Base-by-base conservation (phyloP, 805 yeast species). In the Zygotorulaspora sp. region DNA sequence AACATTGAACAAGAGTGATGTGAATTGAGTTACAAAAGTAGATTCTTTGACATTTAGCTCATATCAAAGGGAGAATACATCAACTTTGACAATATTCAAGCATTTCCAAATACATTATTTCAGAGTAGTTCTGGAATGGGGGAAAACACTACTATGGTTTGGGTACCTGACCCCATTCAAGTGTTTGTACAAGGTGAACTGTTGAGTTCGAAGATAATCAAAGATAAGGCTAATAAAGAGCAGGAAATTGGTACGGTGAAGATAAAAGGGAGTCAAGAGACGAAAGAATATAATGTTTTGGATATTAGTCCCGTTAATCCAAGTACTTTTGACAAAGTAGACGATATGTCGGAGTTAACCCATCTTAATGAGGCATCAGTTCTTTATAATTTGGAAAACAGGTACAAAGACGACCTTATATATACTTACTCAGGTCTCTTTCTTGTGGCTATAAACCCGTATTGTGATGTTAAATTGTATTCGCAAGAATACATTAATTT, bases 361-460 rank as follows among this genome's bases (percentile, higher is more conserved):
- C 87, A 81, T 61, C 69, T 92, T 44, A 92, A 90, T 59, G 99
- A 92, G 58, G 95, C 98, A 0, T 83, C 96, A 0, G 97, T 92
- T n/a, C 74, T 92, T 7, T 73, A 87, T 63, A 92, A 92, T 58
- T 62, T 92, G 45, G 75, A 78, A 49, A 65, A 80, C 35, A 74
- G 99, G 51, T 92, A 89, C 62, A 59, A 66, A 42, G 81, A 80
- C 45, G 94, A 87, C 57, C 56, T 74, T 53, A 89, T 92, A 35
- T 87, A 90, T 64, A 92, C 99, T 0, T 88, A 88, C 57, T 89
- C 97, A 0, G 99, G 99, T 4, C 73, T 92, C 6, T 92, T 92
- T 53, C 68, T 92, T 47, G 99, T 92, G 10, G 97, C 98, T 0
- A 79, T 92, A 34, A 92, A 92, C 53, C 99, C 99, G 0, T 92